A percentile compares a stretch with the other conserved stretches of the same genome.
Evolutionary conservation across 768 basidiomycete genomes (phyloP).

Genomic region (Suillus decipiens): DNA sequence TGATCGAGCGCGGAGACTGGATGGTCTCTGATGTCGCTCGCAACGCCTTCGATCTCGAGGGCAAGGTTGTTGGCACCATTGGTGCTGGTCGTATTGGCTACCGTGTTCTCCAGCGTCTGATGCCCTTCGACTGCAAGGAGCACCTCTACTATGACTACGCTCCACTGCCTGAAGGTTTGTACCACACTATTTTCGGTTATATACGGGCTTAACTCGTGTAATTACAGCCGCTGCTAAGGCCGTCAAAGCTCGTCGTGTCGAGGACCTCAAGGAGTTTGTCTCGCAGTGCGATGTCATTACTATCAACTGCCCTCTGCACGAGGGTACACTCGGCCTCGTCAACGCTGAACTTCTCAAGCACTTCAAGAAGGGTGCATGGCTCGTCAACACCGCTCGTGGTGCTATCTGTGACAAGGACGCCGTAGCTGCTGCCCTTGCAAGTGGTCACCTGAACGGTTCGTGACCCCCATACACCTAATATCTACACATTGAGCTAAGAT

Average conservation of each 20-base stretch:
- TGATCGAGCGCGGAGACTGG: constrained; percentile 88
- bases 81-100: constrained; percentile 85
- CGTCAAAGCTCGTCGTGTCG: constrained; percentile 72
- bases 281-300: constrained; percentile 75
- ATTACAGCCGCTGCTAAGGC: constrained; percentile 61
- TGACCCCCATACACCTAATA: neutral
- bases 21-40: constrained; percentile 81
- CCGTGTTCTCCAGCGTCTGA: constrained; percentile 77
- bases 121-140: constrained; percentile 88
- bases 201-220: neutral
- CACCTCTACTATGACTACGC: constrained; percentile 89
- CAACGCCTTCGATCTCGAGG: constrained; percentile 86
- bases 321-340: constrained; percentile 77
- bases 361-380: constrained; percentile 92
- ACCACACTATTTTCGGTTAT: neutral
- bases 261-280: constrained; percentile 67
- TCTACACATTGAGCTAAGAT: neutral
- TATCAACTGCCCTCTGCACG: constrained; percentile 89
- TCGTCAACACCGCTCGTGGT: constrained; percentile 92
- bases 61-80: constrained; percentile 90
- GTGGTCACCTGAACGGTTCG: constrained; percentile 68
- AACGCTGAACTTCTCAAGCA: constrained; percentile 81
- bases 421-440: constrained; percentile 73
- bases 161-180: constrained; percentile 60
- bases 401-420: constrained; percentile 88